Evolutionary conservation across 306 rosid species (phyloP).

Genomic region (Glycine tomentella): DNA sequence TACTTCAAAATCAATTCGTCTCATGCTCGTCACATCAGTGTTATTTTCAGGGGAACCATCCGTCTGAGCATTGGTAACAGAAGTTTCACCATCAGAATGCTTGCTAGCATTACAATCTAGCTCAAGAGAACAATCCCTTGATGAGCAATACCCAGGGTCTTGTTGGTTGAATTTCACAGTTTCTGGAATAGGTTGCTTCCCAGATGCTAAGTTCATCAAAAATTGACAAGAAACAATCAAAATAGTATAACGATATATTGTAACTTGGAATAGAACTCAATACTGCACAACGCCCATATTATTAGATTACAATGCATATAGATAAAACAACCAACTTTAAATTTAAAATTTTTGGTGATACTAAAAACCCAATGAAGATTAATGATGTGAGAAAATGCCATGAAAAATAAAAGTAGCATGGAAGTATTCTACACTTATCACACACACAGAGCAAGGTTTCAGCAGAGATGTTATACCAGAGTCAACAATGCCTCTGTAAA

Average conservation of each 20-base stretch:
- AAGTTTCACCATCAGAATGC: slow-evolving; percentile 85
- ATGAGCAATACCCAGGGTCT: slow-evolving; percentile 58
- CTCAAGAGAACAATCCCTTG: slow-evolving; percentile 74
- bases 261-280: slow-evolving; percentile 37
- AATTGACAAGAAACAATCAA: slow-evolving; percentile 44
- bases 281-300: not conserved
- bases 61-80: slow-evolving; percentile 64
- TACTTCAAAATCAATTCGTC: slow-evolving; percentile 70
- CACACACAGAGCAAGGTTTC: slow-evolving; percentile 29
- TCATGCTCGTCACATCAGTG: slow-evolving; percentile 74
- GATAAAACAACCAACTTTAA: not conserved
- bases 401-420: slow-evolving; percentile 16
- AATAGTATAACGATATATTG: slow-evolving; percentile 14
- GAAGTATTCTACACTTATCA: not conserved
- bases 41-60: slow-evolving; percentile 81
- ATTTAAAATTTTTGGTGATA: not conserved
- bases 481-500: slow-evolving; percentile 95
- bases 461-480: slow-evolving; percentile 59
- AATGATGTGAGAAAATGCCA: slow-evolving; percentile 27
- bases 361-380: slow-evolving; percentile 29
- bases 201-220: slow-evolving; percentile 56
- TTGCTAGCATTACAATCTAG: slow-evolving; percentile 69
- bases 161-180: slow-evolving; percentile 63
- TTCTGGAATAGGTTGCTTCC: slow-evolving; percentile 59
- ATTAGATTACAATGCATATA: slow-evolving; percentile 21